Evolutionary conservation across 805 yeast species (phyloP), one percentile per base, ranked within the genome.

Genomic region (Candida piceae): DNA sequence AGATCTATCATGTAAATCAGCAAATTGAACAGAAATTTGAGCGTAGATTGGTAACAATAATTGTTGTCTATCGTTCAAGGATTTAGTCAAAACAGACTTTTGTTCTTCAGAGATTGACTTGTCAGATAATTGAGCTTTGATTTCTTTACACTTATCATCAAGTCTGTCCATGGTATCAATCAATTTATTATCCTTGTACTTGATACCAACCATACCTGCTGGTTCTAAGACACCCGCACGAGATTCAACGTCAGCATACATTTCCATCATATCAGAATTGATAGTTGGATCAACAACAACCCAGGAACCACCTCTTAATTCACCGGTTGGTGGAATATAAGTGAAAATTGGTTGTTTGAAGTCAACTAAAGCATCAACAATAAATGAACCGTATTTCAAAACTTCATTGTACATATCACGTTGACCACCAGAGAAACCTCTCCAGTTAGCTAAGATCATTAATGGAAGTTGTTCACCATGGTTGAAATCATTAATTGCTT

Each of bases 401-500:
- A 93, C 95, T 70, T 93, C 99, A 57, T 89, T 87, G 75, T 84
- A 94, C 99, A 93, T 93, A 66, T 93, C 99, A 62, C 97, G 85
- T 73, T 93, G 99, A 63, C 99, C 98, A 72, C 99, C 98, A 50
- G 97, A 87, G 80, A 93, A 93, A 57, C 99, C 99, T 80, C 99
- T 85, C 99, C 99, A 93, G 77, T 93, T 93, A 42, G 98, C 98
- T 52, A 93, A 70, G 49, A 93, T 87, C 95, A 93, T 85, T 64
- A 93, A 73, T 46, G 99, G 99, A 58, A 93, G 74, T 66, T 89
- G 90, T 66, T 93, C 99, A 73, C 99, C 99, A 59, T 87, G 70
- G 74, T 93, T 93, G 78, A 93, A 93, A 62, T 93, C 98, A 49
- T 82, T 83, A 54, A 93, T 90, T 16, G 98, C 97, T 70, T 93